Conservation (phyloP, 1,139 yeast genomes). For the Petasospora rhodanensis region DNA sequence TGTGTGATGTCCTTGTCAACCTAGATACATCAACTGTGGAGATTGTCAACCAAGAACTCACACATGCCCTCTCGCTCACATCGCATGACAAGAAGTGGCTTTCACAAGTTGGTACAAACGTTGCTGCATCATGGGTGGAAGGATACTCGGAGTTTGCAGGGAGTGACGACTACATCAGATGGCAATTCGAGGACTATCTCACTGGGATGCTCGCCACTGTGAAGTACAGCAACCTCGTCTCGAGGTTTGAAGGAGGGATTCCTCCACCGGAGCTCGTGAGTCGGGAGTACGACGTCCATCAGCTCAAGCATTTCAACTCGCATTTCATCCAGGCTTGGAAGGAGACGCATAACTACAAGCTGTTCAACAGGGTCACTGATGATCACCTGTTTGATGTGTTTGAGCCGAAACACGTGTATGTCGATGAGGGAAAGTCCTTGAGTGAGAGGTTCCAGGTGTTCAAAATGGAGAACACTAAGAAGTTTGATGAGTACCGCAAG, state of each 20-base stretch:
- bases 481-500: constrained; percentile 21
- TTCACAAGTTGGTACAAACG: constrained; percentile 23
- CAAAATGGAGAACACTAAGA: constrained; percentile 20
- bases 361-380: constrained; percentile 74
- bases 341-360: constrained; percentile 57
- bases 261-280: constrained; percentile 30
- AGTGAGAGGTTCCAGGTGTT: constrained; percentile 30
- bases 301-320: constrained; percentile 46
- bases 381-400: constrained; percentile 86
- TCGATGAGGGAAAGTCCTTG: constrained; percentile 29
- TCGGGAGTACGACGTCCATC: constrained; percentile 31
- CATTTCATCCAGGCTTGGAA: constrained; percentile 65
- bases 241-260: constrained; percentile 33
- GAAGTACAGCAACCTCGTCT: constrained; percentile 60
- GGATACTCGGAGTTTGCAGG: constrained; percentile 55
- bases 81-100: constrained; percentile 67
- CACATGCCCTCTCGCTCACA: constrained; percentile 46
- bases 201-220: constrained; percentile 69
- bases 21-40: constrained; percentile 49
- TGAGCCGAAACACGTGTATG: constrained; percentile 61
- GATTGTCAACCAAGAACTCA: constrained; percentile 38
- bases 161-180: constrained; percentile 84
- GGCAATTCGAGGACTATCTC: constrained; percentile 86
- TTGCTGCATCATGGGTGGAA: constrained; percentile 28
- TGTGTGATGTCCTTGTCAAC: constrained; percentile 52